Evolutionary conservation across 177 flowering plant genomes (phyloP).

Genomic region (Vitis hybrid): DNA sequence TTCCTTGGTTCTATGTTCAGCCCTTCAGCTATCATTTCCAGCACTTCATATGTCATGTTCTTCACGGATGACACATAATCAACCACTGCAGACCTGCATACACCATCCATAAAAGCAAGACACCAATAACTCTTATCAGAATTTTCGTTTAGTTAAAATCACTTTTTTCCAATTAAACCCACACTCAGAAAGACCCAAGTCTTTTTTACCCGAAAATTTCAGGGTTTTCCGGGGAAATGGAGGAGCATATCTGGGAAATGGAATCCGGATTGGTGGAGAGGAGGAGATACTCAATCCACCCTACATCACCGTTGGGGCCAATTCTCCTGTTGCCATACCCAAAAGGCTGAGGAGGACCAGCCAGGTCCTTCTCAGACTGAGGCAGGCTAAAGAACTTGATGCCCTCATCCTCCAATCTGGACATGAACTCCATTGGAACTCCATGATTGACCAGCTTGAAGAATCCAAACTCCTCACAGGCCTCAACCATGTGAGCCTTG

Average conservation of each 20-base stretch:
- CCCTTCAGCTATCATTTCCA: conserved; percentile 64
- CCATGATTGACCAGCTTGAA: conserved; percentile 85
- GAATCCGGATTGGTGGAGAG: conserved; percentile 33
- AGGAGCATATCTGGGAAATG: conserved; percentile 22
- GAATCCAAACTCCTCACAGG: conserved; percentile 84
- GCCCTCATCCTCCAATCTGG: conserved; percentile 50
- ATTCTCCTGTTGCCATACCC: conserved; percentile 72
- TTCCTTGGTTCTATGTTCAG: conserved; percentile 40
- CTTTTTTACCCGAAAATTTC: conserved; percentile 39
- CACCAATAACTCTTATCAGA: neutral
- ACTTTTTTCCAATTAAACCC: neutral
- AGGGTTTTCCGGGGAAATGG: conserved; percentile 37
- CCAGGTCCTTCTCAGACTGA: conserved; percentile 57
- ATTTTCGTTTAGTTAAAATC: neutral
- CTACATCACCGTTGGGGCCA: conserved; percentile 78
- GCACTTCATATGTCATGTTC: conserved; percentile 38
- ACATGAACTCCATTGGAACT: conserved; percentile 51
- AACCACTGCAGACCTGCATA: conserved; percentile 39
- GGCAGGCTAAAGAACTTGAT: conserved; percentile 58
- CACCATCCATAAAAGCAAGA: conserved; percentile 2
- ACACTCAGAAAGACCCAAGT: no score
- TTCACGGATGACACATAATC: conserved; percentile 50
- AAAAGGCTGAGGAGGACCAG: conserved; percentile 56
- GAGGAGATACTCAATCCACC: conserved; percentile 79
- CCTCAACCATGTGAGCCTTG: conserved; percentile 43